phyloP scores from a whole-genome alignment of 169 alveolate genomes.

The Cryptosporidium canis region DNA sequence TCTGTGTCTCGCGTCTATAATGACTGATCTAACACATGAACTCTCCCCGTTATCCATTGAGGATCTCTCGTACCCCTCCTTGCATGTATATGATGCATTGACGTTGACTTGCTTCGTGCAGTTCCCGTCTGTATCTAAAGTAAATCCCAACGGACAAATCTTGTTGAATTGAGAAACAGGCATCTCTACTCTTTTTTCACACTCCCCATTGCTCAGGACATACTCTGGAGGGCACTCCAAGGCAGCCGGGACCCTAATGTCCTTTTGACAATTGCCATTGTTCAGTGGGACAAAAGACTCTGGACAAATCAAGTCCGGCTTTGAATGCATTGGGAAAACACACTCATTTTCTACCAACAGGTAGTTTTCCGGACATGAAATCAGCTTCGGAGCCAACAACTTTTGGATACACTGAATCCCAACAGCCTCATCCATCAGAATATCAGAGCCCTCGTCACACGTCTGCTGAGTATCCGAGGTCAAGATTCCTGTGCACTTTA shows the following conservation, averaged over 20 bases:
- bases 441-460: slow-evolving; percentile 62
- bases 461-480: slow-evolving; percentile 70
- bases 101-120: slow-evolving; percentile 52
- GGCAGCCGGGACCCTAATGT: slow-evolving; percentile 67
- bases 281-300: slow-evolving; percentile 46
- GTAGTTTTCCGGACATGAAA: slow-evolving; percentile 65
- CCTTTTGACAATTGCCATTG: slow-evolving; percentile 69
- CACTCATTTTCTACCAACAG: slow-evolving; percentile 58
- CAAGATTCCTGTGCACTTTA: slow-evolving; percentile 54
- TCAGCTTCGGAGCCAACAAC: slow-evolving; percentile 46
- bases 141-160: slow-evolving; percentile 63
- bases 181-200: slow-evolving; percentile 50
- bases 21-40: slow-evolving; percentile 24
- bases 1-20: slow-evolving; percentile 36
- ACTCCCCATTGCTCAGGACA: slow-evolving; percentile 15
- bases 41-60: neutral
- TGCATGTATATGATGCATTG: slow-evolving; percentile 32
- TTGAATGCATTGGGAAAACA: slow-evolving; percentile 65
- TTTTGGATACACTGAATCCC: slow-evolving; percentile 62
- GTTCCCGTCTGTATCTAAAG: slow-evolving; percentile 23
- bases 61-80: slow-evolving; percentile 44
- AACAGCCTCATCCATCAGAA: slow-evolving; percentile 41
- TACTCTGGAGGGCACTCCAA: slow-evolving; percentile 67
- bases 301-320: slow-evolving; percentile 65
- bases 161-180: slow-evolving; percentile 23